phyloP scores from a whole-genome alignment of 2,329 filamentous ascomycete genomes.

The Scolecobasidium constrictum region DNA sequence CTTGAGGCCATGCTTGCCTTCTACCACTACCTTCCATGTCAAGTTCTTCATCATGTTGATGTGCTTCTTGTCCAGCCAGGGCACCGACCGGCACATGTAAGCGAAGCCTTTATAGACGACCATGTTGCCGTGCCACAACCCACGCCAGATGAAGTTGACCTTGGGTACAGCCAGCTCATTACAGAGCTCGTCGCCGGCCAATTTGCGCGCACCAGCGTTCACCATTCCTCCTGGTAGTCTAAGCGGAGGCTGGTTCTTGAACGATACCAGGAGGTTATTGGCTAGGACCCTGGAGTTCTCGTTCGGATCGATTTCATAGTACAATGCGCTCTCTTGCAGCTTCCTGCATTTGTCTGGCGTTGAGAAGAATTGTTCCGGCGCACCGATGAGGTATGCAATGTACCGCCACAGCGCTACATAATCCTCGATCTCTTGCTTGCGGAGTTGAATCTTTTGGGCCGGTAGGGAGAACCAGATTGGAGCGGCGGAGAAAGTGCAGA shows the following conservation, averaged over 20 bases:
- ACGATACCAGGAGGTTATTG: constrained; percentile 61
- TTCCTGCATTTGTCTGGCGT: constrained; percentile 44
- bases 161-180: constrained; percentile 36
- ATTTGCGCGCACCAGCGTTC: constrained; percentile 54
- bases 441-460: constrained; percentile 58
- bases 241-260: constrained; percentile 54
- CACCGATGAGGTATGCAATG: constrained; percentile 60
- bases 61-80: constrained; percentile 39
- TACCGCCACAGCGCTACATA: constrained; percentile 70
- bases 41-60: constrained; percentile 40
- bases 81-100: constrained; percentile 27
- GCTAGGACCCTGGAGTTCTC: constrained; percentile 52
- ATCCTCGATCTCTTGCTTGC: constrained; percentile 50
- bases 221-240: constrained; percentile 61
- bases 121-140: background rate
- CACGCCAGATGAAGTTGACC: background rate
- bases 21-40: constrained; percentile 50
- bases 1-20: constrained; percentile 51
- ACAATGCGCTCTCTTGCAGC: constrained; percentile 57
- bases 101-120: background rate
- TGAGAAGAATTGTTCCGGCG: constrained; percentile 51
- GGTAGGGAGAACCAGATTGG: constrained; percentile 60
- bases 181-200: constrained; percentile 57
- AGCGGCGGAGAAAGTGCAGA: constrained; percentile 56
- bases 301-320: constrained; percentile 56